Evolutionary conservation across 495 filamentous ascomycete genomes (phyloP).

Genomic region (Hypomontagnella submonticulosa): DNA sequence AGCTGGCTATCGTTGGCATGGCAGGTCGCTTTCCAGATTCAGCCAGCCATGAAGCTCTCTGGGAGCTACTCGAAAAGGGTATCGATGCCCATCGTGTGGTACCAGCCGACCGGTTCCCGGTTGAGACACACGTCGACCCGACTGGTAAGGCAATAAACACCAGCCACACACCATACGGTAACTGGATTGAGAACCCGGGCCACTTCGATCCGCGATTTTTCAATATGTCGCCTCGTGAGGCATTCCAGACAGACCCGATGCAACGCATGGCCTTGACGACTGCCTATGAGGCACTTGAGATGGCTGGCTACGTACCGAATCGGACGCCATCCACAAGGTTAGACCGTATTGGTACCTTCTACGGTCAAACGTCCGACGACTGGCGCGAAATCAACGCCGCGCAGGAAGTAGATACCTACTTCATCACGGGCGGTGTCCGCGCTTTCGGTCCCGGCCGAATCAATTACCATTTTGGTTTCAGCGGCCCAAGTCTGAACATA

Average conservation of each 20-base stretch:
- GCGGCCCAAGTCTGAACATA: conserved; percentile 83
- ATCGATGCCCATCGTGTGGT: conserved; percentile 68
- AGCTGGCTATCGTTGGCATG: conserved; percentile 80
- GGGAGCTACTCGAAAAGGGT: conserved; percentile 77
- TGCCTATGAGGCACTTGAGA: conserved; percentile 91
- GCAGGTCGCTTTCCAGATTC: conserved; percentile 80
- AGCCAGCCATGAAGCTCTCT: conserved; percentile 71
- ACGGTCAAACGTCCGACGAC: conserved; percentile 92
- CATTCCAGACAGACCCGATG: conserved; percentile 87
- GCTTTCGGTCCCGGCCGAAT: conserved; percentile 90
- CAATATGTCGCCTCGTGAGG: conserved; percentile 96
- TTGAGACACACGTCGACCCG: conserved; percentile 79
- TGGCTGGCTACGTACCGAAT: conserved; percentile 89
- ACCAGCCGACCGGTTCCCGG: conserved; percentile 80
- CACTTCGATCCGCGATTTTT: conserved; percentile 91
- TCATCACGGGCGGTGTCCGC: conserved; percentile 87
- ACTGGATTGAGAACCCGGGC: conserved; percentile 88
- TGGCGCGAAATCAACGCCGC: conserved; percentile 92
- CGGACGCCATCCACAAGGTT: conserved; percentile 84
- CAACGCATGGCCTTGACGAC: conserved; percentile 85
- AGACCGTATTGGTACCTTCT: conserved; percentile 89
- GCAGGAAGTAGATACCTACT: conserved; percentile 93
- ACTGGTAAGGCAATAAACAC: conserved; percentile 82
- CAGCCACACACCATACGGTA: conserved; percentile 84
- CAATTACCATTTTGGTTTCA: conserved; percentile 88